Evolutionary conservation across 495 filamentous ascomycete species (phyloP), one percentile per base, ranked within the genome.

Genomic region (Penicillium goetzii): DNA sequence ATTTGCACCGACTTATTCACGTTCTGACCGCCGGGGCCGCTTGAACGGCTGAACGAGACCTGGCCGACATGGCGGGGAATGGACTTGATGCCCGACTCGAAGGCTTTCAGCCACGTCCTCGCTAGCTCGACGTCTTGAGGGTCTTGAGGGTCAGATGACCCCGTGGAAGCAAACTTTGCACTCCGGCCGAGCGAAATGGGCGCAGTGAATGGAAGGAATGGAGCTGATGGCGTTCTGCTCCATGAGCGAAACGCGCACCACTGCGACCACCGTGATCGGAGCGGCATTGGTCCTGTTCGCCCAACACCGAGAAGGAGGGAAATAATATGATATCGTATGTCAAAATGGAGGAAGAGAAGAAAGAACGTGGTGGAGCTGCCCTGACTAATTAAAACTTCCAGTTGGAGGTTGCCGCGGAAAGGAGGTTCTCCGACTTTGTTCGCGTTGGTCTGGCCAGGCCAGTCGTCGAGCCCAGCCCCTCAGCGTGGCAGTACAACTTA

Each of bases 11-110:
- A 97, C 94, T 97, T 97, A 76, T 99, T 99, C 49, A 95, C 92
- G 78, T 97, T 94, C 71, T 99, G 95, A 7, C 95, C 95, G 21
- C 95, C 95, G 11, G 94, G 91, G 0, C 95, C 95, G 59, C 91
- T 92, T n/a, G 94, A 93, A 26, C 92, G 84, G 62, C 91, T 91
- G 73, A 89, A 97, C 8, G 81, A 86, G 25, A 94, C 77, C 56
- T 87, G 84, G 57, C 89, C 85, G 51, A 85, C 69, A 50, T 83
- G 81, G 57, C 80, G 85, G 34, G 92, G 92, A 40, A 97, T 84
- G 12, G 79, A 82, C 21, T 81, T 81, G 21, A 38, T 9, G 32
- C 52, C 52, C 30, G 82, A 70, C 58, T 84, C 78, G 69, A 97
- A 89, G 11, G 80, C 80, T 36, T 80, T 73, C 36, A 89, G 85